Evolutionary conservation across 345 rosid species (phyloP).

Genomic region (Mercurialis annua): DNA sequence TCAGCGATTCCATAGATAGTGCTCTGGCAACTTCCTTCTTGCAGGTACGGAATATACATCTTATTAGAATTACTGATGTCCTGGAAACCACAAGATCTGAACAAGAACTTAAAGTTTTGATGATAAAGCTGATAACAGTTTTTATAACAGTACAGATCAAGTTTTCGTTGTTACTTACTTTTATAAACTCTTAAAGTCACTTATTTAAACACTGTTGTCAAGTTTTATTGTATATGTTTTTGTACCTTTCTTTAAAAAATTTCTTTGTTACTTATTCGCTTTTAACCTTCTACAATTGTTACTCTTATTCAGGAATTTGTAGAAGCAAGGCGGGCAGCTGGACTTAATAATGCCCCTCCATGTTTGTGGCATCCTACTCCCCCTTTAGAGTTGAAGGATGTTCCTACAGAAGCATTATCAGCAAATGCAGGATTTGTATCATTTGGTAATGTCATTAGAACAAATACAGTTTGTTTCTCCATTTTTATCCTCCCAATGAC

Average conservation of each 20-base stretch:
- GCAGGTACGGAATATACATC: conserved; percentile 49
- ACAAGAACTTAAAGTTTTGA: neutral
- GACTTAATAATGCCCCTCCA: conserved; percentile 78
- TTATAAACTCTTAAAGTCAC: neutral
- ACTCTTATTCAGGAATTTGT: conserved; percentile 70
- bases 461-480: neutral
- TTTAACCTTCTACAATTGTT: conserved; percentile 13
- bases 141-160: neutral
- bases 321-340: conserved; percentile 77
- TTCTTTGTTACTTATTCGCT: conserved; percentile 15
- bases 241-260: neutral
- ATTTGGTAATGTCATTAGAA: conserved; percentile 57
- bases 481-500: conserved; percentile 14
- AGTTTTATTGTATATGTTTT: neutral
- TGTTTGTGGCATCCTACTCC: conserved; percentile 80
- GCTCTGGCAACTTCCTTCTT: conserved; percentile 86
- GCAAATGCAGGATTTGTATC: conserved; percentile 97
- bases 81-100: conserved; percentile 5
- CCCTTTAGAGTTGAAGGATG: conserved; percentile 66
- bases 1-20: conserved; percentile 74
- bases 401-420: conserved; percentile 64
- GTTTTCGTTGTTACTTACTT: neutral
- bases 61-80: conserved; percentile 8
- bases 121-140: neutral
- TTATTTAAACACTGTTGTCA: neutral